Evolutionary conservation across 371 early-diverging fungal genomes (phyloP).

Genomic region (Amoeboaphelidium occidentale): DNA sequence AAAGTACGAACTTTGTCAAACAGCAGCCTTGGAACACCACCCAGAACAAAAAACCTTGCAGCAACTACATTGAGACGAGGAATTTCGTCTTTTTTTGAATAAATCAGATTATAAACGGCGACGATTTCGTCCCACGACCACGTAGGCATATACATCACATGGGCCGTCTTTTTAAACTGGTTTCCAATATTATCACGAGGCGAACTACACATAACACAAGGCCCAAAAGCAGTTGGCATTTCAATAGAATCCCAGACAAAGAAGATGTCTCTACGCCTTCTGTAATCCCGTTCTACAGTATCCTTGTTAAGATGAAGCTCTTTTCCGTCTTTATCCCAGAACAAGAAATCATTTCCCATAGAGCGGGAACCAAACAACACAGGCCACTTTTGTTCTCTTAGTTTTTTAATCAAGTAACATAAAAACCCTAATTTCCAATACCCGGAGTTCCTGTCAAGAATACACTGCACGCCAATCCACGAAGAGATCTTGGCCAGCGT

Average conservation of each 20-base stretch:
- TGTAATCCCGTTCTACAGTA: not conserved
- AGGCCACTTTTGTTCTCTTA: not conserved
- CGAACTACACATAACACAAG: slow-evolving; percentile 1
- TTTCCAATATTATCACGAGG: not conserved
- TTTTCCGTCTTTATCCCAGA: not conserved
- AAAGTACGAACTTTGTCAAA: not conserved
- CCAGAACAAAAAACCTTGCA: not conserved
- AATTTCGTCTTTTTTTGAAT: not conserved
- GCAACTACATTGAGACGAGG: not conserved
- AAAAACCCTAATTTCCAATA: not conserved
- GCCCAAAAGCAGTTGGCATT: not conserved
- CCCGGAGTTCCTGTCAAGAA: not conserved
- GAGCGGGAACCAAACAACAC: not conserved
- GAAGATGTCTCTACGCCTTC: not conserved
- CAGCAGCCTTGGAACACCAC: slow-evolving; percentile 1
- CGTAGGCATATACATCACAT: not conserved
- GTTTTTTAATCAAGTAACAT: not conserved
- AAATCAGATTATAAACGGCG: not conserved
- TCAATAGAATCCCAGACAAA: slow-evolving; percentile 1
- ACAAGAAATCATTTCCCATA: not conserved
- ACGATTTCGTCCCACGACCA: slow-evolving; percentile 1
- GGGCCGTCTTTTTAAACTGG: not conserved
- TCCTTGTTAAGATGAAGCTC: not conserved
- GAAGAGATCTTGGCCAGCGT: no score
- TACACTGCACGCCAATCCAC: no score